Base-by-base conservation (phyloP, 2,329 filamentous ascomycete species). In the Colletotrichum euphorbiae region DNA sequence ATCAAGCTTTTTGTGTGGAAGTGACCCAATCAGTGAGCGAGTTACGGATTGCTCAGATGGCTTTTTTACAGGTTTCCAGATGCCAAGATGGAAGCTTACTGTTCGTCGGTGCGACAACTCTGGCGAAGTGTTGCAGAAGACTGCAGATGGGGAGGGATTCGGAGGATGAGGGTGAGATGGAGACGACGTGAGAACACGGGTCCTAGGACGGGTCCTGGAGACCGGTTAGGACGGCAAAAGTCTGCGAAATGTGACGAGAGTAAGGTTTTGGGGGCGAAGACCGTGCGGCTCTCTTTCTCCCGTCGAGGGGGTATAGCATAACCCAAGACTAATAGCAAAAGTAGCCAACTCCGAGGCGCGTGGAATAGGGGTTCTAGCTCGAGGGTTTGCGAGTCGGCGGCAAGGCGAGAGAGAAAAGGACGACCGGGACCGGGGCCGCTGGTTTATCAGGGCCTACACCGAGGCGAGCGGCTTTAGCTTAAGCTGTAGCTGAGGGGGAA, bases 31-130 rank as follows among this genome's bases (percentile, higher is more conserved):
- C 54, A 65, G 17, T n/a, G 38, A 5, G 6, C n/a, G 33, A 5
- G 40, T 8, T 2, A 1, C 40, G 42, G 36, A n/a, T 28, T 40
- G 60, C 61, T 65, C 61, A 50, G 65, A 65, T 57, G 52, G 38
- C 46, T 21, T 4, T 4, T 24, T 52, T 24, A 40, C 60, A 42
- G 24, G 52, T 48, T 58, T 64, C 54, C 54, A 48, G 65, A 68
- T 68, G 65, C 65, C 65, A 65, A 65, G 61, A 65, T 58, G 60
- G 61, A 46, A 68, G 60, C 65, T 68, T 64, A 64, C n/a, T n/a
- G n/a, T n/a, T n/a, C n/a, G n/a, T 24, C 17, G 48, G 46, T 43
- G 61, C 52, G 54, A 50, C 61, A 59, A 65, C 11, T 65, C 48
- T 52, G 54, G 54, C 65, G 54, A 65, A 24, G 21, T 43, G 38